Base-by-base conservation (phyloP, 2,329 filamentous ascomycete species). In the Anisogramma anomala region DNA sequence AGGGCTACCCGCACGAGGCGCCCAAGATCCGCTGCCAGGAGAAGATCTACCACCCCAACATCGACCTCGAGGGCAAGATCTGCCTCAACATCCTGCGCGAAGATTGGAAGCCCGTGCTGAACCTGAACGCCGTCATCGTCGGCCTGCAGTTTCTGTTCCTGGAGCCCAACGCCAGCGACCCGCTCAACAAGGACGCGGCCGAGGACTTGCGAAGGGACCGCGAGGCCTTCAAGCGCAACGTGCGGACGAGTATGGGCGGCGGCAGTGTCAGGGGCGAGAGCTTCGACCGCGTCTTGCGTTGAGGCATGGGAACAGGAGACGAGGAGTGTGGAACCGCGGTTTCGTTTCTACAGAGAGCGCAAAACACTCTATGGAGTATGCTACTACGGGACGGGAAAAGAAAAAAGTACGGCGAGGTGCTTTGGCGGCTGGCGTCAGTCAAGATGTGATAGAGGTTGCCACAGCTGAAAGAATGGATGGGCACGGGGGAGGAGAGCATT, bases 11-110 rank as follows among this genome's bases (percentile, higher is more conserved):
- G 0, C 91, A 96, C 66, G 88, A 96, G 60, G 88, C 91, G 48
- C 91, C 91, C 15, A 96, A 96, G 66, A 91, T 98, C 53, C 91
- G 84, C 57, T 96, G 91, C 67, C 83, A 80, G 52, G 85, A 98
- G 65, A 96, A 94, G 71, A 96, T 98, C 55, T 98, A 98, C 67
- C 91, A 98, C 60, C 91, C 91, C 5, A 98, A 98, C 63, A 98
- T 98, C 59, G 91, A 98, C 57, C 73, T 94, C 30, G 86, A 96
- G 60, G 91, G 91, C 53, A 98, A 98, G 59, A 88, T 98, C 48
- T 98, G 91, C 68, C 66, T 98, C 56, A 98, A 98, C 61, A 98
- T 98, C 55, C 64, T 98, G 56, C 72, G 91, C 48, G 91, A 98
- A 66, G 91, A 98, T 67, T 98, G 91, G 91, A 98, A 96, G 70